These are phyloP conservation scores for Dictyostelium purpureum DNA, from an alignment of 78 protist genomes.

Conservation along the genomic window DNA sequence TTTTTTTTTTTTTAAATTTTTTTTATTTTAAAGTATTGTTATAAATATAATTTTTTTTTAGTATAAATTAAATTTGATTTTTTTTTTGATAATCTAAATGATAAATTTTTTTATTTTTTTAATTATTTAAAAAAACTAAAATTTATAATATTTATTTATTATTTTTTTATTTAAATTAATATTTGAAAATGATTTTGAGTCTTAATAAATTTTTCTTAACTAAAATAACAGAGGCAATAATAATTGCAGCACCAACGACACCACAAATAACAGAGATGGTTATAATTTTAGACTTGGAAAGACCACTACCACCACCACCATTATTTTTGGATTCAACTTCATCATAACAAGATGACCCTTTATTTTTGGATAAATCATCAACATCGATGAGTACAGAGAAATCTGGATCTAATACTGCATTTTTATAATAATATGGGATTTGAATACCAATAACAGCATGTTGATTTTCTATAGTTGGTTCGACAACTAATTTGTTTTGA, in stretches of 20 bases:
- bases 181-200: no score
- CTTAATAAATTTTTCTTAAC: neutral
- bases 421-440: neutral
- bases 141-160: no score
- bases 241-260: conserved; percentile 1
- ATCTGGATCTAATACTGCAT: neutral
- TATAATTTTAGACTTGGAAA: neutral
- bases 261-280: neutral
- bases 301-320: neutral
- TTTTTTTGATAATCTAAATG: no score
- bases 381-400: neutral
- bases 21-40: no score
- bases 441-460: neutral
- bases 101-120: no score
- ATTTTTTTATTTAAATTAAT: no score
- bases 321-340: neutral
- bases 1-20: no score
- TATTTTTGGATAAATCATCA: neutral
- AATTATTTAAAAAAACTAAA: no score
- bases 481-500: neutral
- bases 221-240: neutral
- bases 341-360: neutral
- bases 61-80: no score
- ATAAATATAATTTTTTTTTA: no score
- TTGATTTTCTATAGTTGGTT: neutral